A percentile compares a stretch with the other conserved stretches of the same genome.
Conservation (phyloP, 495 filamentous ascomycete species). For the Apiosordaria backusii region DNA sequence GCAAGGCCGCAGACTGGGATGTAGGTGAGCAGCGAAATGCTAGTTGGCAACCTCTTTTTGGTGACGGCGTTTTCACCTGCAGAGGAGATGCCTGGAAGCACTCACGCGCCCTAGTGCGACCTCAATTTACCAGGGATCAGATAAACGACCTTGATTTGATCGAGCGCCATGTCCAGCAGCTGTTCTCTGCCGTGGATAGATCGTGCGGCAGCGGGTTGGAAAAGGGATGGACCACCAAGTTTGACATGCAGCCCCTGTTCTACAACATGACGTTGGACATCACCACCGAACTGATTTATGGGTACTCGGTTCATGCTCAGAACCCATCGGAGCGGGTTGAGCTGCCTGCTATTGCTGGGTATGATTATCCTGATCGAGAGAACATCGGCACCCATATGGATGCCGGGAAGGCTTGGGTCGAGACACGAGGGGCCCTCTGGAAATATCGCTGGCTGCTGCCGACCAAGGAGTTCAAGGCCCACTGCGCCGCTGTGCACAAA, state of each 20-base stretch:
- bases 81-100: conserved; percentile 65
- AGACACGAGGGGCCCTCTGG: conserved; percentile 41
- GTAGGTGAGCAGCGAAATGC: conserved; percentile 48
- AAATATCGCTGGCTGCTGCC: conserved; percentile 49
- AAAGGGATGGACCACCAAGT: conserved; percentile 26
- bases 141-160: conserved; percentile 57
- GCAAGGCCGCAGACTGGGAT: conserved; percentile 58
- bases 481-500: conserved; percentile 46
- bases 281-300: conserved; percentile 71
- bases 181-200: conserved; percentile 35
- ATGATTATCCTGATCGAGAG: conserved; percentile 23
- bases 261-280: conserved; percentile 65
- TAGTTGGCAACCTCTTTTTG: conserved; percentile 55
- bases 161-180: conserved; percentile 57
- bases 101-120: conserved; percentile 59
- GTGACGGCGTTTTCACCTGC: conserved; percentile 67
- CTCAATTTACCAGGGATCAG: conserved; percentile 59
- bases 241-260: conserved; percentile 64
- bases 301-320: conserved; percentile 47
- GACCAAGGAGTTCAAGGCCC: conserved; percentile 38
- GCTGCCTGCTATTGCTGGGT: conserved; percentile 15
- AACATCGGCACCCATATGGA: conserved; percentile 46
- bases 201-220: neutral
- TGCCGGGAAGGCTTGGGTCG: conserved; percentile 43
- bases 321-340: conserved; percentile 16